These are phyloP conservation scores for Phytopythium oedochilum DNA, from an alignment of 352 stramenopile species.

Conservation along the genomic window DNA sequence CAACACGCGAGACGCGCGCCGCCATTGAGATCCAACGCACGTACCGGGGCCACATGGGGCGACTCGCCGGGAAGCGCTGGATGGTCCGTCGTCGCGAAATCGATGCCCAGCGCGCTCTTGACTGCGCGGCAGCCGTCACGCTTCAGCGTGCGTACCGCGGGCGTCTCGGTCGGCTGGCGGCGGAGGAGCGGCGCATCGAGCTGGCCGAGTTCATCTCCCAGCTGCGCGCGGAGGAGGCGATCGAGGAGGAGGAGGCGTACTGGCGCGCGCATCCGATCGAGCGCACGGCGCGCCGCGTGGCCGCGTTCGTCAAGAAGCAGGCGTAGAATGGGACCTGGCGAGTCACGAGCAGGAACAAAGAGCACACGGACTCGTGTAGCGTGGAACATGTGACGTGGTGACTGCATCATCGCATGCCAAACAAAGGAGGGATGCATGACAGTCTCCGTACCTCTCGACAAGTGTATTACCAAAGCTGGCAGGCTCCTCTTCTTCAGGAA, in stretches of 20 bases:
- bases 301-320: conserved; percentile 60
- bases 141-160: conserved; percentile 88
- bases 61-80: conserved; percentile 79
- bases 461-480: neutral
- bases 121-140: conserved; percentile 68
- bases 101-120: conserved; percentile 74
- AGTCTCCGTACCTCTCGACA: neutral
- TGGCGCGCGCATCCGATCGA: conserved; percentile 55
- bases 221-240: conserved; percentile 87
- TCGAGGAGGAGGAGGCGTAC: conserved; percentile 85
- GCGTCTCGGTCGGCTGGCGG: conserved; percentile 73
- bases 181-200: conserved; percentile 83
- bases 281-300: conserved; percentile 40
- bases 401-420: neutral
- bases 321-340: conserved; percentile 15
- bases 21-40: conserved; percentile 65
- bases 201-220: conserved; percentile 92
- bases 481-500: neutral
- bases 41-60: conserved; percentile 75
- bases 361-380: too few relatives aligned
- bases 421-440: neutral
- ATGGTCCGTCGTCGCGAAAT: conserved; percentile 82
- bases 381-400: neutral
- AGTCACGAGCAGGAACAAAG: neutral
- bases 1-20: conserved; percentile 46